These are phyloP conservation scores for Sesbania bispinosa DNA, from an alignment of 306 rosid species.

Conservation along the genomic window DNA sequence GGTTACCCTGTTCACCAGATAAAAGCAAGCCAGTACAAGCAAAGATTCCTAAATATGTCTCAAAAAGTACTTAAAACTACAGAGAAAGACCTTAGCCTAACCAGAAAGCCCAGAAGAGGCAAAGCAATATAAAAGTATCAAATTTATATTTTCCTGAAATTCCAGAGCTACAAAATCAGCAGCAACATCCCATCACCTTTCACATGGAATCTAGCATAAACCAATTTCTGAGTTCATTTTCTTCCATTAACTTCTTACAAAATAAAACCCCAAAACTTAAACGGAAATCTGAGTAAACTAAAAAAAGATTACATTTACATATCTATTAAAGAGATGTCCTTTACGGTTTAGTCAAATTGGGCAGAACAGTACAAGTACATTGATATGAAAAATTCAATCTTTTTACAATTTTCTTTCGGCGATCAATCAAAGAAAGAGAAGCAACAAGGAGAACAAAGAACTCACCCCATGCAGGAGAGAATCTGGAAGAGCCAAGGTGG, in stretches of 20 bases:
- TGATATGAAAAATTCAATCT: constrained; percentile 1
- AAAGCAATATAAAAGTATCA: background rate
- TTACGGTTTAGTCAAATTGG: background rate
- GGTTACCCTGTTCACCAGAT: constrained; percentile 28
- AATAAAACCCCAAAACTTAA: constrained; percentile 12
- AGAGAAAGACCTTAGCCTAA: constrained; percentile 28
- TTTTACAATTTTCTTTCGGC: background rate
- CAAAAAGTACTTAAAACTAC: constrained; percentile 25
- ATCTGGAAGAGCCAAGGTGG: constrained; percentile 59
- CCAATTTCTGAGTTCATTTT: background rate
- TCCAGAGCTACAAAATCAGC: constrained; percentile 24
- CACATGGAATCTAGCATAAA: background rate
- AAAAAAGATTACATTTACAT: background rate
- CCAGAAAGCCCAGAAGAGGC: constrained; percentile 33
- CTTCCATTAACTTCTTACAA: constrained; percentile 13
- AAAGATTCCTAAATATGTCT: constrained; percentile 25
- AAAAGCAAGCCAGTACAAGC: constrained; percentile 57
- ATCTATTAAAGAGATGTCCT: background rate
- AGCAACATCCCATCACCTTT: constrained; percentile 10
- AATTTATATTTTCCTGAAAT: constrained; percentile 25
- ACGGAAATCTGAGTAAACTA: background rate
- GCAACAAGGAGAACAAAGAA: constrained; percentile 21
- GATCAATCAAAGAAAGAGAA: background rate
- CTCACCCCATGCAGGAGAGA: constrained; percentile 75
- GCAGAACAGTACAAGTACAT: background rate